Evolutionary conservation across 2,329 filamentous ascomycete species (phyloP).

Genomic region (Fusarium sambucinum): DNA sequence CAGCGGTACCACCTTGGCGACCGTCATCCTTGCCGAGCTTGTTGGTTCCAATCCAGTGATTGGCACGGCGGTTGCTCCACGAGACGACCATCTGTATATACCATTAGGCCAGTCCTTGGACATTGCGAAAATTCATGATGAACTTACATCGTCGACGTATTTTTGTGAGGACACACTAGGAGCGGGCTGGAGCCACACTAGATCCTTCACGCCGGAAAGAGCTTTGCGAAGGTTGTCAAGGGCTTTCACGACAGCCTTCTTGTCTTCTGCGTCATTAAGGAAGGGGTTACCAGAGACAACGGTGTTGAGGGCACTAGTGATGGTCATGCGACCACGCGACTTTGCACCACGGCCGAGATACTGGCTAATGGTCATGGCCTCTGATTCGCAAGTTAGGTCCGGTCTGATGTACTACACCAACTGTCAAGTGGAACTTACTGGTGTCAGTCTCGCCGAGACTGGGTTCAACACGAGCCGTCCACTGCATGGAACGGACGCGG

Average conservation of each 20-base stretch:
- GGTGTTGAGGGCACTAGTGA: slow-evolving; percentile 22
- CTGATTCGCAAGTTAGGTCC: not conserved
- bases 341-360: slow-evolving; percentile 22
- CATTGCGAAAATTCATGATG: not conserved
- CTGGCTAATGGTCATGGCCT: slow-evolving; percentile 22
- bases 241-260: slow-evolving; percentile 18
- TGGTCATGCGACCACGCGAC: slow-evolving; percentile 19
- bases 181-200: slow-evolving; percentile 19
- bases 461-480: slow-evolving; percentile 18
- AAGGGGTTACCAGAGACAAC: slow-evolving; percentile 17
- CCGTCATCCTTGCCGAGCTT: slow-evolving; percentile 21
- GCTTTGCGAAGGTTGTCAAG: slow-evolving; percentile 18
- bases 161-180: slow-evolving; percentile 9
- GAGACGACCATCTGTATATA: slow-evolving; percentile 8
- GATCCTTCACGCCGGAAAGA: slow-evolving; percentile 10
- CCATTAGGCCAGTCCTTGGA: not conserved
- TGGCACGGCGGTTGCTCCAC: slow-evolving; percentile 21
- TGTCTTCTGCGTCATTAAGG: slow-evolving; percentile 18
- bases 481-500: slow-evolving; percentile 13
- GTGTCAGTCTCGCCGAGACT: slow-evolving; percentile 13
- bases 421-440: not conserved
- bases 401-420: accelerated
- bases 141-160: slow-evolving; percentile 20
- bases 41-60: slow-evolving; percentile 26
- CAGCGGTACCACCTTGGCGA: slow-evolving; percentile 11